A percentile compares a stretch with the other conserved stretches of the same genome.
These are phyloP conservation scores for Phialophora tarda DNA, from an alignment of 2,329 filamentous ascomycete species.

Conservation along the genomic window DNA sequence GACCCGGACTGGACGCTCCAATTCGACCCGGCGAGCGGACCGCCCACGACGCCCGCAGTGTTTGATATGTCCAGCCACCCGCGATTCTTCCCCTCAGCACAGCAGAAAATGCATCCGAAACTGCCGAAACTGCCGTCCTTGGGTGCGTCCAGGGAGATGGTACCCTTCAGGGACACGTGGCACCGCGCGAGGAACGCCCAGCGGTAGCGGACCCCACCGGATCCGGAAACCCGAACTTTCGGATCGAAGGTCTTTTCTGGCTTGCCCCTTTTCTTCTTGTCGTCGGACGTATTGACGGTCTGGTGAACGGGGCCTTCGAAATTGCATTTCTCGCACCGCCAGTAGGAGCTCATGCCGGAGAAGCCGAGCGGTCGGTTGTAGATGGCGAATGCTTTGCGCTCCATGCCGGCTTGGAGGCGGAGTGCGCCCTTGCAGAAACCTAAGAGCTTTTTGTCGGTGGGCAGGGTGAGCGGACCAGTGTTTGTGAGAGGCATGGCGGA, in stretches of 20 bases:
- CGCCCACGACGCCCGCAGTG: background rate
- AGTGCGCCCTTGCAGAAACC: constrained; percentile 50
- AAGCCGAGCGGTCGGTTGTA: constrained; percentile 36
- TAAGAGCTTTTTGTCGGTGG: constrained; percentile 44
- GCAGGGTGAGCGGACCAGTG: constrained; percentile 38
- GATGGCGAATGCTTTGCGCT: constrained; percentile 34
- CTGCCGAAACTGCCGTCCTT: constrained; percentile 38
- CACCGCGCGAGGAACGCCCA: constrained; percentile 57
- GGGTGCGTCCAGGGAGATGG: constrained; percentile 35
- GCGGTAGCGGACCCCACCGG: constrained; percentile 50
- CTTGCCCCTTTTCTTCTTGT: constrained; percentile 34
- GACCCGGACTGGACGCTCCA: constrained; percentile 23
- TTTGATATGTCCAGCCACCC: constrained; percentile 26
- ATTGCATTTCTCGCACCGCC: constrained; percentile 51
- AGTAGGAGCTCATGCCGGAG: constrained; percentile 40
- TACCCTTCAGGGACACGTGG: constrained; percentile 48
- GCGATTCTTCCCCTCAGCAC: constrained; percentile 45
- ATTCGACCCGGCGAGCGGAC: constrained; percentile 8
- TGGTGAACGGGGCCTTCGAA: constrained; percentile 49
- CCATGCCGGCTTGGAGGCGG: constrained; percentile 36
- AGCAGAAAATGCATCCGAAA: constrained; percentile 57
- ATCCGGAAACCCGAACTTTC: constrained; percentile 32
- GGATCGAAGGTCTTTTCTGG: constrained; percentile 42
- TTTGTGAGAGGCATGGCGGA: constrained; percentile 12
- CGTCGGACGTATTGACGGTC: constrained; percentile 27